Percentiles rank a stretch among this genome's conserved stretches.
Evolutionary conservation across 2,329 filamentous ascomycete species (phyloP).

Genomic region (Scedosporium aurantiacum): DNA sequence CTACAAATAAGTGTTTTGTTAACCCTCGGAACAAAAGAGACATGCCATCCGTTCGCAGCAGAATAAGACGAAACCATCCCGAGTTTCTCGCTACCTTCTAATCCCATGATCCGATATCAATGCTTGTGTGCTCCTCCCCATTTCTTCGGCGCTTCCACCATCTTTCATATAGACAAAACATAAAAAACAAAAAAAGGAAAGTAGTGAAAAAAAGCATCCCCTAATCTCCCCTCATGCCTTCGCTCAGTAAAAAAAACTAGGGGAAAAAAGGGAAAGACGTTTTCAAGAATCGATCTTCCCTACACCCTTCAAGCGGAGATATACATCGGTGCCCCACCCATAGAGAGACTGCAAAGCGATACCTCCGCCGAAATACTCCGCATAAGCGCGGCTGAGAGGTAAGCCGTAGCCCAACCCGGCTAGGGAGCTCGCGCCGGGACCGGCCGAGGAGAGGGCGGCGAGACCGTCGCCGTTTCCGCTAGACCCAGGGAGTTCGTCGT

Average conservation of each 20-base stretch:
- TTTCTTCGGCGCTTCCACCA: no score
- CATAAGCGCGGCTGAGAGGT: conserved; percentile 83
- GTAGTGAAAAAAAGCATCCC: no score
- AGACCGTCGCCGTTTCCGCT: conserved; percentile 43
- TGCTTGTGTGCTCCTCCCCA: background rate
- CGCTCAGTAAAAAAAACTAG: background rate
- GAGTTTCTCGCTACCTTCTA: no score
- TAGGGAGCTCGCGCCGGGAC: conserved; percentile 68
- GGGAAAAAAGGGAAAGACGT: background rate
- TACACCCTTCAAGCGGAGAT: conserved; percentile 52
- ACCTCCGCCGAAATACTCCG: conserved; percentile 94
- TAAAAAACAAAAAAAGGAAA: no score
- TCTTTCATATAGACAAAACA: no score
- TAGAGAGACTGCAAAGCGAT: conserved; percentile 91
- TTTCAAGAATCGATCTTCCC: conserved; percentile 34
- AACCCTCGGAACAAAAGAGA: no score
- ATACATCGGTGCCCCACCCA: conserved; percentile 77
- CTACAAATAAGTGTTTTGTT: background rate
- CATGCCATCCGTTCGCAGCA: no score
- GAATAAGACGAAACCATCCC: no score
- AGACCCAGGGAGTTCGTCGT: conserved; percentile 30
- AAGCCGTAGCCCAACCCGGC: conserved; percentile 89
- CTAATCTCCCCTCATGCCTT: conserved; percentile 9
- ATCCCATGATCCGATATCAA: no score
- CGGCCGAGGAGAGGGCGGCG: conserved; percentile 61